Base-by-base conservation (phyloP, 768 basidiomycete species). In the Rhizopogon vesiculosus region DNA sequence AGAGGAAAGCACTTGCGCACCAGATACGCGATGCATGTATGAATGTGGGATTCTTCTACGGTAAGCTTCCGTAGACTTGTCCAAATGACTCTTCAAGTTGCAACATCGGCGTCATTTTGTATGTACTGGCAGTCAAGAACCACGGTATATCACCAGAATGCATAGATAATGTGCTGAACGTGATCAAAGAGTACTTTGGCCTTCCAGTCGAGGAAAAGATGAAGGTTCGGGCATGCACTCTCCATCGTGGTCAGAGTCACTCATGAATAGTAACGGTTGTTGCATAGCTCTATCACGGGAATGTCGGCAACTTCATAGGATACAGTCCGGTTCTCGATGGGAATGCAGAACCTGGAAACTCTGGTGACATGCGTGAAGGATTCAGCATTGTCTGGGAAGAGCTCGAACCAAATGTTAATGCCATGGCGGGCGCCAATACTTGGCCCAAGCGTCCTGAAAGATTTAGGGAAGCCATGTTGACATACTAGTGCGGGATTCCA, bases 291-390 rank as follows among this genome's bases (percentile, higher is more conserved):
- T 81, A 91, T 60, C 84, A 88, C 60, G 78, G 75, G 49, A 85
- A 81, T 55, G 78, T 80, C 0, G 68, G 81, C 0, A 86, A 86
- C 64, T 95, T 91, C 75, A 89, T 86, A 64, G 88, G 88, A 18
- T 90, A 89, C 67, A 85, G 76, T 52, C 80, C 84, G 2, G 66
- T 92, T 2, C 75, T 87, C 6, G 86, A 84, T 54, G 83, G 82
- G 49, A 92, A 92, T 65, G 87, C 85, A 53, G 81, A 93, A 62
- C 84, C 89, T 0, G 55, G 61, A 9, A 80, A 81, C 48, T 72
- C 80, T n/a, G 93, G 93, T 1, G 94, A 98, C 65, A 70, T 96
- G 53, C 91, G 95, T 65, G 93, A 98, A 68, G 93, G 88, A 2
- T 96, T 94, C 67, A 87, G 93, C 61, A 78, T 96, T 55, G 91